Conservation (phyloP, 2,329 filamentous ascomycete genomes). For the Sarocladium strictum region DNA sequence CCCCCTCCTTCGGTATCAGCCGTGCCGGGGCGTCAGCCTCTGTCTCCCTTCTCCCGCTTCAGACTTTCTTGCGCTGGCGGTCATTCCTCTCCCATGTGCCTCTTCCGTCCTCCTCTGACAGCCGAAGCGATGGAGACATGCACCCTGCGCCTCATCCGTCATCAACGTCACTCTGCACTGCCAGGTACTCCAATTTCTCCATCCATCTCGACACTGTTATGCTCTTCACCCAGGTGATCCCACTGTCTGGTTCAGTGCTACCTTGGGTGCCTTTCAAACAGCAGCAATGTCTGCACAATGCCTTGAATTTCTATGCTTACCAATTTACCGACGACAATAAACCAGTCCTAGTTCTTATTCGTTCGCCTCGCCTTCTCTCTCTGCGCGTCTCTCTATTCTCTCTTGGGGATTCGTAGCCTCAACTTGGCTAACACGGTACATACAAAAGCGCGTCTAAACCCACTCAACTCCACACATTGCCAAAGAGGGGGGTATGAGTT, state of each 20-base stretch:
- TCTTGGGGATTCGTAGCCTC: not conserved
- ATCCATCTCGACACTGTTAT: no score
- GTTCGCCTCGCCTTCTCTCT: not conserved
- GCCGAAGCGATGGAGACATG: not conserved
- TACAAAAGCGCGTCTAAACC: not conserved
- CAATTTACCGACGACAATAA: not conserved
- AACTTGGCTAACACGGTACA: not conserved
- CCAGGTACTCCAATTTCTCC: not conserved
- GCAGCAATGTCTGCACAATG: not conserved
- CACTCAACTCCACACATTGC: not conserved
- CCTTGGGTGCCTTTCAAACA: not conserved
- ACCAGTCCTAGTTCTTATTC: not conserved
- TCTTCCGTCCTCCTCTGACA: not conserved
- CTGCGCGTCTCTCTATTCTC: not conserved
- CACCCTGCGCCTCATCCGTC: slow-evolving; percentile 2
- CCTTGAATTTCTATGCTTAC: not conserved
- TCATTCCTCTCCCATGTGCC: not conserved
- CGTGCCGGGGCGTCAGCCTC: not conserved
- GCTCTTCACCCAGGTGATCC: not conserved
- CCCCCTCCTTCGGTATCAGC: slow-evolving; percentile 3
- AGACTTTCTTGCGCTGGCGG: no score
- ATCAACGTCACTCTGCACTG: not conserved
- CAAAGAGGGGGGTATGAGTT: not conserved
- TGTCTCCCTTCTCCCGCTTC: not conserved
- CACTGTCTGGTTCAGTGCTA: not conserved